These are phyloP conservation scores for Lachancea cidri DNA, from an alignment of 805 yeast species.

Conservation along the genomic window DNA sequence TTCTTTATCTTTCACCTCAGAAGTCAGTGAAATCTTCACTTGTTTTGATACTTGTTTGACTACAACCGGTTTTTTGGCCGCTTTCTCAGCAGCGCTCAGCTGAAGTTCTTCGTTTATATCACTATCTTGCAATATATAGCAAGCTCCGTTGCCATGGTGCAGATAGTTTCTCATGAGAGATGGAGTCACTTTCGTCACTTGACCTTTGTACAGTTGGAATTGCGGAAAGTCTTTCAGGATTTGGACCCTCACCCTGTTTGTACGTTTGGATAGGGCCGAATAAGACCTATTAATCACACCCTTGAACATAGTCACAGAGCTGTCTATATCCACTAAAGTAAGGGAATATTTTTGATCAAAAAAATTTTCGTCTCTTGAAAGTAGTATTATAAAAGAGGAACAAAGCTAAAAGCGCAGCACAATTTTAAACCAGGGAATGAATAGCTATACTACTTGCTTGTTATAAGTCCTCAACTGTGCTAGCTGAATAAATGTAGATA, in stretches of 20 bases:
- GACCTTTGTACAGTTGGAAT: conserved; percentile 59
- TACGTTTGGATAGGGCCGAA: conserved; percentile 41
- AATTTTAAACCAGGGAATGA: too few relatives aligned
- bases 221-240: conserved; percentile 61
- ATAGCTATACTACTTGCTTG: too few relatives aligned
- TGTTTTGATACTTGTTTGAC: neutral
- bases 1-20: too few relatives aligned
- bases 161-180: conserved; percentile 77
- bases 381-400: too few relatives aligned
- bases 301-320: conserved; percentile 3
- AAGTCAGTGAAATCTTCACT: neutral
- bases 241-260: conserved; percentile 63
- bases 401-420: too few relatives aligned
- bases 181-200: conserved; percentile 69
- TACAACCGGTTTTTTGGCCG: conserved; percentile 1
- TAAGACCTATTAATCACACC: conserved; percentile 1
- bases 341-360: too few relatives aligned
- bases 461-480: too few relatives aligned
- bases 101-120: conserved; percentile 19
- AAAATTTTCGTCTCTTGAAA: too few relatives aligned
- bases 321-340: too few relatives aligned
- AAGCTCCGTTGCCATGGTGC: conserved; percentile 68
- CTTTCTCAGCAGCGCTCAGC: neutral
- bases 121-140: conserved; percentile 44
- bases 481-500: too few relatives aligned